phyloP scores from a whole-genome alignment of 352 stramenopile species.

The Phytopythium chamaehyphon region DNA sequence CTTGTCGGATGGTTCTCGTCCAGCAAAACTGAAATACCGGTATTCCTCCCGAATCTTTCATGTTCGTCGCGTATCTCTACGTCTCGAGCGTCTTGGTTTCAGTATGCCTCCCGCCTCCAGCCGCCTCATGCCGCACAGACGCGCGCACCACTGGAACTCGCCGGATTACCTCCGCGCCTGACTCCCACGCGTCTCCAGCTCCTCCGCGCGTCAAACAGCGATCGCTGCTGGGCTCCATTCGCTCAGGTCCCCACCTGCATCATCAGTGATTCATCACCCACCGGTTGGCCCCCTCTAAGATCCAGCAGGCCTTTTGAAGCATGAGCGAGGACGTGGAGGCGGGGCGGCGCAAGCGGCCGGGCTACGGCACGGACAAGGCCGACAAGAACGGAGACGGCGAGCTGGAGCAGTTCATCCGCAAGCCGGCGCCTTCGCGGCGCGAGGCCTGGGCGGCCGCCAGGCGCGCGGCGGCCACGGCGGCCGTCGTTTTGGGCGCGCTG shows the following conservation, averaged over 20 bases:
- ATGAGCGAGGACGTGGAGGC: conserved; percentile 5
- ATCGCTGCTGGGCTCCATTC: too few relatives aligned
- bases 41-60: too few relatives aligned
- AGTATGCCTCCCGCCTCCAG: too few relatives aligned
- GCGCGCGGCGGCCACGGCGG: conserved; percentile 11
- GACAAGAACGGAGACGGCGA: conserved; percentile 20
- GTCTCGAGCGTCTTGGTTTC: too few relatives aligned
- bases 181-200: background rate
- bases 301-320: too few relatives aligned
- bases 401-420: conserved; percentile 17
- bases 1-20: too few relatives aligned
- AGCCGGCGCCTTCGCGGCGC: conserved; percentile 5
- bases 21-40: too few relatives aligned
- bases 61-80: too few relatives aligned
- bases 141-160: conserved; percentile 2
- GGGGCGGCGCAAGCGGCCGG: conserved; percentile 7
- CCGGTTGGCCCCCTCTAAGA: too few relatives aligned
- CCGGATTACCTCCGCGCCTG: background rate
- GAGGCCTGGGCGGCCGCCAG: conserved; percentile 12
- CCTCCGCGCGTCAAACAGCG: conserved; percentile 2
- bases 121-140: conserved; percentile 1
- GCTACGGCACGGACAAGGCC: conserved; percentile 14
- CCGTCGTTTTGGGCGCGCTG: conserved; percentile 11
- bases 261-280: too few relatives aligned
- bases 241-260: too few relatives aligned